Percentiles rank a stretch among this genome's conserved stretches.
Conservation (phyloP, 139 green algal genomes). For the Bryopsis sp. region DNA sequence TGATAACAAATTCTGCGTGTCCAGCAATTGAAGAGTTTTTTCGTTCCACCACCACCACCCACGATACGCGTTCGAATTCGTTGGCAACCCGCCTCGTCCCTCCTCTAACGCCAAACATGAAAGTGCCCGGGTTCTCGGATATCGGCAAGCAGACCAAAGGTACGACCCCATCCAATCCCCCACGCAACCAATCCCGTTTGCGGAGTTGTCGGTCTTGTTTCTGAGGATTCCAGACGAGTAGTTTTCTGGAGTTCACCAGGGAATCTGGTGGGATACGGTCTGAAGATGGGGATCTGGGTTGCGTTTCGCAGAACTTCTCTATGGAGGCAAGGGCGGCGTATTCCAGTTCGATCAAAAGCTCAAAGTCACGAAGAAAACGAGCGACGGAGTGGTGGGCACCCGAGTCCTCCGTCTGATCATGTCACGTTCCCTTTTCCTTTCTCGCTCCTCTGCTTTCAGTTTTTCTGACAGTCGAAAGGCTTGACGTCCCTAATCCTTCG, state of each 20-base stretch:
- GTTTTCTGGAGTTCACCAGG: neutral
- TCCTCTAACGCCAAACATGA: too few relatives aligned
- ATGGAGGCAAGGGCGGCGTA: neutral
- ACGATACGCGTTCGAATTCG: too few relatives aligned
- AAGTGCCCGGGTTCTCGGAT: constrained; percentile 15
- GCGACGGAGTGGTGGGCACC: constrained; percentile 3
- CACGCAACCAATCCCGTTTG: neutral
- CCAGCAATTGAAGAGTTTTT: too few relatives aligned
- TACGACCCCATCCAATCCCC: neutral
- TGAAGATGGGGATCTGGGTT: neutral
- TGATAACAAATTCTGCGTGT: too few relatives aligned
- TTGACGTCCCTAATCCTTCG: too few relatives aligned
- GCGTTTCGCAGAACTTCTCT: constrained; percentile 15
- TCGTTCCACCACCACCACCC: too few relatives aligned
- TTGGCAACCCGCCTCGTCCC: too few relatives aligned
- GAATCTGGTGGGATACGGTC: neutral
- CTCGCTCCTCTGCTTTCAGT: too few relatives aligned
- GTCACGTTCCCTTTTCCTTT: neutral
- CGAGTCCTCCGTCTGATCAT: neutral
- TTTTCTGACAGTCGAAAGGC: too few relatives aligned
- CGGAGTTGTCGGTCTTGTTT: neutral
- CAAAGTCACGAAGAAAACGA: constrained; percentile 7
- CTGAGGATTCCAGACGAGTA: neutral
- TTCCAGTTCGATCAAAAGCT: constrained; percentile 15
- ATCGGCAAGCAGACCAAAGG: constrained; percentile 13